Base-by-base conservation (phyloP, 208 protist genomes). In the Novymonas esmeraldas region DNA sequence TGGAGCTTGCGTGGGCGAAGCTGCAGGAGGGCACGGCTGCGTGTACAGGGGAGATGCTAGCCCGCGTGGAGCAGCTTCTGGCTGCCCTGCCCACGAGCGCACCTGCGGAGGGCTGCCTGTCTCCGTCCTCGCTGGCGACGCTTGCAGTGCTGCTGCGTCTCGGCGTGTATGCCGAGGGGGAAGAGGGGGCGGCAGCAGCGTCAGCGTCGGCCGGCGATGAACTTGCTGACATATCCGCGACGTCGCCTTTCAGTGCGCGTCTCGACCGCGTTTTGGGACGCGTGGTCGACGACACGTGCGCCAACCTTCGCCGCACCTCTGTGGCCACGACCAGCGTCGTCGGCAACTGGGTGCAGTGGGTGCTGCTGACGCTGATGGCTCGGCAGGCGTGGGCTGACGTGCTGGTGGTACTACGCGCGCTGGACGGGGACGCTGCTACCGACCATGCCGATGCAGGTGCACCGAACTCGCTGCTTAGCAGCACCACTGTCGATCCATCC, bases 401-500 rank as follows among this genome's bases (percentile, higher is more conserved):
- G 45, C 31, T 75, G 16, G 45, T 3, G 0, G 48, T 78, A 36
- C 57, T 77, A 28, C 45, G 46, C 39, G 56, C 65, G 18, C 36
- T 78, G 20, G 67, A 41, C 26, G 20, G 38, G 28, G 28, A 44
- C 22, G 49, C 9, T n/a, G 54, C 9, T 34, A 33, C 4, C 14
- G 41, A 26, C 2, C 3, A 2, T 63, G 26, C 39, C 2, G 18
- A 22, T 31, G 9, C 34, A 22, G 60, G 38, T 33, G 44, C 24
- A 6, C 41, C 26, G 44, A 26, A 6, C 29, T 65, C 60, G 41
- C 66, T 70, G 34, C 60, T 76, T 45, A 65, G 62, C 26, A 57
- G 62, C 16, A 36, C 63, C 42, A 84, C 79, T 4, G 24, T 89
- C 4, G 85, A 92, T 34, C 81, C 81, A 3, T 52, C 65, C 5